These are phyloP conservation scores for Dendrobium catenatum DNA, from an alignment of 106 monocot species.

Conservation along the genomic window DNA sequence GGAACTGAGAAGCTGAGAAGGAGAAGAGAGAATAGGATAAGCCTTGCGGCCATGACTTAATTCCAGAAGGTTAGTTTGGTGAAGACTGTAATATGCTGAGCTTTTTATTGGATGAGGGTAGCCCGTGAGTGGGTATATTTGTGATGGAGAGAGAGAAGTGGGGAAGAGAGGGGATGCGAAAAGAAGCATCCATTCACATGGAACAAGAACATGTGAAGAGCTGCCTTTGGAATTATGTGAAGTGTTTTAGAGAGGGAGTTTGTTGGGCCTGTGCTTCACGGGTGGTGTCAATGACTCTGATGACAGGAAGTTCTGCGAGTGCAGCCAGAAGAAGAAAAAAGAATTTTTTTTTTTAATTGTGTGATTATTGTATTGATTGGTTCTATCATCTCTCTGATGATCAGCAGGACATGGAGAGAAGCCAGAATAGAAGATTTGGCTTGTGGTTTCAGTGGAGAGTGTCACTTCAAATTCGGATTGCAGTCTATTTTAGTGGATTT, in stretches of 20 bases:
- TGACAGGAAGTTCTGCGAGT: neutral
- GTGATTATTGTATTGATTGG: too few species aligned
- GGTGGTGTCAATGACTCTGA: conserved; percentile 4
- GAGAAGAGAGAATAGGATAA: neutral
- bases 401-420: neutral
- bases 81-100: neutral
- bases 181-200: conserved; percentile 7
- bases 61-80: neutral
- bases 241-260: conserved; percentile 1
- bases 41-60: neutral
- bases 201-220: conserved; percentile 9
- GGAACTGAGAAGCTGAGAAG: neutral
- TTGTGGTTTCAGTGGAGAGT: too few species aligned
- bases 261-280: conserved; percentile 11
- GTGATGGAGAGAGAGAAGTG: neutral
- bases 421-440: neutral
- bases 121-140: neutral
- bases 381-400: neutral
- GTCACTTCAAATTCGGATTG: too few species aligned
- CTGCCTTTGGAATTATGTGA: conserved; percentile 2
- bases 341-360: too few species aligned
- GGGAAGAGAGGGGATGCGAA: neutral
- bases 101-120: neutral
- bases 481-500: too few species aligned
- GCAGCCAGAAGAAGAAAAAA: too few species aligned